A percentile compares a stretch with the other conserved stretches of the same genome.
These are phyloP conservation scores for Chlamydomonas urium DNA, from an alignment of 139 green algal species.

Conservation along the genomic window DNA sequence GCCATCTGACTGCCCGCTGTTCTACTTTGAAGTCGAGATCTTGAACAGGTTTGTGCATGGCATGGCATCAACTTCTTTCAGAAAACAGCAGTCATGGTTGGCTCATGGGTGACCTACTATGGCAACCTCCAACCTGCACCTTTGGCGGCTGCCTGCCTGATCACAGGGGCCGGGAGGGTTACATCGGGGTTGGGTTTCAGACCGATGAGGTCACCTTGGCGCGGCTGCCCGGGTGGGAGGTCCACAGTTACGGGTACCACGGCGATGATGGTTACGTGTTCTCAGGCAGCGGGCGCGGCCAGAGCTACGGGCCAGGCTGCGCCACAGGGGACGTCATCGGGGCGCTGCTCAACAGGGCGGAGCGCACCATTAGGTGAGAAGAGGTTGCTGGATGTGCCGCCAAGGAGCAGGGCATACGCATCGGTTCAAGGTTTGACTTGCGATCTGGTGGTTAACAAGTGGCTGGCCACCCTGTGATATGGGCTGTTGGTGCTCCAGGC, in stretches of 20 bases:
- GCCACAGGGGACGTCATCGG: conserved; percentile 41
- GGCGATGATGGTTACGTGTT: conserved; percentile 57
- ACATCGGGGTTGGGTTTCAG: conserved; percentile 67
- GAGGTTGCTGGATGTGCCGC: too few species aligned
- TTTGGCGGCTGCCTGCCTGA: too few species aligned
- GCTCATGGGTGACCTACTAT: too few species aligned
- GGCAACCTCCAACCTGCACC: too few species aligned
- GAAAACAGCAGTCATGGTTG: too few species aligned
- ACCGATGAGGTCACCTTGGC: conserved; percentile 54
- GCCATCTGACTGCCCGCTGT: conserved; percentile 57
- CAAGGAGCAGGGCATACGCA: too few species aligned
- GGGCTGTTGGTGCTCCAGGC: too few species aligned
- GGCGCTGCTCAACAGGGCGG: conserved; percentile 31
- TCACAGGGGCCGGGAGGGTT: conserved; percentile 18
- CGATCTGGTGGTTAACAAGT: too few species aligned
- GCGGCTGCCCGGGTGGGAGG: conserved; percentile 80
- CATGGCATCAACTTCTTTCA: not conserved
- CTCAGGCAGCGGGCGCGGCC: conserved; percentile 33
- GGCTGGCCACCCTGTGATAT: too few species aligned
- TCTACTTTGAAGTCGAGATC: conserved; percentile 76
- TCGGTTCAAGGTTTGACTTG: too few species aligned
- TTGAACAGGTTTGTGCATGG: conserved; percentile 29
- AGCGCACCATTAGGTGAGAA: conserved; percentile 24
- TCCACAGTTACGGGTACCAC: conserved; percentile 68
- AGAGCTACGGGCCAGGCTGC: conserved; percentile 35